A percentile compares a stretch with the other conserved stretches of the same genome.
phyloP scores from a whole-genome alignment of 352 stramenopile species.

The Globisporangium irregulare region DNA sequence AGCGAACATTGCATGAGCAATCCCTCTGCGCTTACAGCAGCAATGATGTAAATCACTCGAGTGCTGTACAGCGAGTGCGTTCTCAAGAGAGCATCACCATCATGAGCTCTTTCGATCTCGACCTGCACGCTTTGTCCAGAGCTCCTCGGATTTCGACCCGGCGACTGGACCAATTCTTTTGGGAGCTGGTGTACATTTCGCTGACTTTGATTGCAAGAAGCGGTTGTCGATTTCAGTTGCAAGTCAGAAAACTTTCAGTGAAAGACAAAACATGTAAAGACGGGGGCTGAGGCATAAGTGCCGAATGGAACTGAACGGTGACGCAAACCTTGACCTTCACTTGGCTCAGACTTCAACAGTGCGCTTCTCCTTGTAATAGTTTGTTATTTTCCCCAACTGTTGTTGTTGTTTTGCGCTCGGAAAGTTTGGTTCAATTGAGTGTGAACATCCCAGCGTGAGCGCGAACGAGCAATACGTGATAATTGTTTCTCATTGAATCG shows the following conservation, averaged over 20 bases:
- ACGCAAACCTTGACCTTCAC: not conserved
- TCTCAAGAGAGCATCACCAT: too few species aligned
- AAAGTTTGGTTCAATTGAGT: not conserved
- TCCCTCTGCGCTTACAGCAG: too few species aligned
- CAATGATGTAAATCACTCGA: too few species aligned
- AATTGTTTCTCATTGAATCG: not conserved
- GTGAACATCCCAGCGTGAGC: too few species aligned
- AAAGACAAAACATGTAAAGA: not conserved
- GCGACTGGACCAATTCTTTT: not conserved
- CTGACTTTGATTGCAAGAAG: not conserved
- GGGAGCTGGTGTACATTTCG: not conserved
- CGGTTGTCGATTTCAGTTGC: not conserved
- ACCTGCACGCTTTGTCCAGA: too few species aligned
- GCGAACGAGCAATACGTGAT: too few species aligned
- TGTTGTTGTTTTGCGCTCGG: not conserved
- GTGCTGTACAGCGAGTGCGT: too few species aligned
- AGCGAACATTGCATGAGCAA: too few species aligned
- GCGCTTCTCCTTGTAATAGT: not conserved
- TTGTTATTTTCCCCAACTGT: not conserved
- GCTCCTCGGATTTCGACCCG: not conserved
- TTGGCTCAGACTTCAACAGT: not conserved
- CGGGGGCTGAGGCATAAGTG: too few species aligned
- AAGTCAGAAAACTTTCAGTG: not conserved
- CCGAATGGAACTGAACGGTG: not conserved
- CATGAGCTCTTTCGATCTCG: too few species aligned